Evolutionary conservation across 2,329 filamentous ascomycete species (phyloP).

Genomic region (Paecilomyces sp.): DNA sequence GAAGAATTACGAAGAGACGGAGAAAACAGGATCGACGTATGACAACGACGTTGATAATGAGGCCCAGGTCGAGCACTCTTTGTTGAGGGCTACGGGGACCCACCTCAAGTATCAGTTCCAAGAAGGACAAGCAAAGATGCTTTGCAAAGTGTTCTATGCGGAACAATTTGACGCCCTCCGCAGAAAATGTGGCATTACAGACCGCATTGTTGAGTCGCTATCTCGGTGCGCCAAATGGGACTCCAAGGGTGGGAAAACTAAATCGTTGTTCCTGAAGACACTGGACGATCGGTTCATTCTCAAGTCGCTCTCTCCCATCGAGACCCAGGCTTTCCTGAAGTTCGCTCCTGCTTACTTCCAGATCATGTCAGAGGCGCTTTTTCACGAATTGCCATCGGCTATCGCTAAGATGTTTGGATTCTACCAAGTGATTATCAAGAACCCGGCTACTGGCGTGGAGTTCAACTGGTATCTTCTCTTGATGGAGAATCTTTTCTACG

Average conservation of each 20-base stretch:
- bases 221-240: constrained; percentile 97
- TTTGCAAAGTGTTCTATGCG: constrained; percentile 97
- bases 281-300: constrained; percentile 89
- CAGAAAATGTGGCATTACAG: constrained; percentile 84
- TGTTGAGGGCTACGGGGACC: constrained; percentile 77
- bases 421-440: constrained; percentile 96
- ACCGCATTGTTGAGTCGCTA: constrained; percentile 89
- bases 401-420: constrained; percentile 99
- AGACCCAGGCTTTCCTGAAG: constrained; percentile 87
- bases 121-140: constrained; percentile 87
- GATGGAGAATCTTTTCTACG: constrained; percentile 98
- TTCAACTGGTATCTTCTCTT: constrained; percentile 90
- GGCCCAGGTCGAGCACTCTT: constrained; percentile 72
- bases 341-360: constrained; percentile 97
- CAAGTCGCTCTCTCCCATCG: constrained; percentile 82
- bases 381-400: constrained; percentile 89
- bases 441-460: constrained; percentile 81
- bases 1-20: constrained; percentile 23
- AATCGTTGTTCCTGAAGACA: constrained; percentile 94
- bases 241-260: constrained; percentile 94
- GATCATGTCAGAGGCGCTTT: constrained; percentile 93
- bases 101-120: constrained; percentile 95
- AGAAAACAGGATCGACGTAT: constrained; percentile 16
- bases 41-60: constrained; percentile 48
- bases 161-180: constrained; percentile 95